Conservation (phyloP, 768 basidiomycete species). For the Mycena alexandri region DNA sequence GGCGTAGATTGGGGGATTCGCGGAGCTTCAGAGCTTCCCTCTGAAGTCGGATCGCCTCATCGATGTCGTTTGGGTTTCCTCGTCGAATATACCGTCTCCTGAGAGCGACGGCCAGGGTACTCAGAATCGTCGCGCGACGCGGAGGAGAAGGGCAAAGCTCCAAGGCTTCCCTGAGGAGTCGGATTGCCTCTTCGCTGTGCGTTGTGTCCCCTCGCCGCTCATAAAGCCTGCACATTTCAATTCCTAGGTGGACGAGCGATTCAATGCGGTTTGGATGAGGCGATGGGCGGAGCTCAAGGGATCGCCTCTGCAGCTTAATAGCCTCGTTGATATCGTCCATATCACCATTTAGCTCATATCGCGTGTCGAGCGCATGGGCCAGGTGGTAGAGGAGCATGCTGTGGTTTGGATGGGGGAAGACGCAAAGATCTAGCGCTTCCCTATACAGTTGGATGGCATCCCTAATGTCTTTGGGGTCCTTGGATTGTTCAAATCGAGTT, state of each 20-base stretch:
- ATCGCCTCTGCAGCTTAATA: neutral
- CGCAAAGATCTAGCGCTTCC: constrained; percentile 6
- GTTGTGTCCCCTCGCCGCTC: neutral
- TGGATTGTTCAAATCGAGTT: constrained; percentile 2
- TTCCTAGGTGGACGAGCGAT: neutral
- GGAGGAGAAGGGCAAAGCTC: neutral
- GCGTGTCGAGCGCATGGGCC: neutral
- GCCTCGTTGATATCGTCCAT: constrained; percentile 14
- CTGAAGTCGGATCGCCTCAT: too few species aligned
- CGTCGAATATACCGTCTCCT: too few species aligned
- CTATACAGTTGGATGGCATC: constrained; percentile 9
- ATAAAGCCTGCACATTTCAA: neutral
- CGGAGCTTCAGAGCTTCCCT: too few species aligned
- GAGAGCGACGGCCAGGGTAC: too few species aligned
- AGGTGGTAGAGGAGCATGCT: neutral
- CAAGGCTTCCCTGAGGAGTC: neutral
- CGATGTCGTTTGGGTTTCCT: too few species aligned
- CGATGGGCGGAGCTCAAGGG: constrained; percentile 4
- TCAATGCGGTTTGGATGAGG: constrained; percentile 4
- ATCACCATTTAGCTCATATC: constrained; percentile 5
- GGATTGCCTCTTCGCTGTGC: neutral
- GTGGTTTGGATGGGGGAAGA: neutral
- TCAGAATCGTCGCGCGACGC: too few species aligned
- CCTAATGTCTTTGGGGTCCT: constrained; percentile 9
- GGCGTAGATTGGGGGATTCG: too few species aligned